phyloP scores from a whole-genome alignment of 83 land plant genomes.

The Isoetes engelmannii region DNA sequence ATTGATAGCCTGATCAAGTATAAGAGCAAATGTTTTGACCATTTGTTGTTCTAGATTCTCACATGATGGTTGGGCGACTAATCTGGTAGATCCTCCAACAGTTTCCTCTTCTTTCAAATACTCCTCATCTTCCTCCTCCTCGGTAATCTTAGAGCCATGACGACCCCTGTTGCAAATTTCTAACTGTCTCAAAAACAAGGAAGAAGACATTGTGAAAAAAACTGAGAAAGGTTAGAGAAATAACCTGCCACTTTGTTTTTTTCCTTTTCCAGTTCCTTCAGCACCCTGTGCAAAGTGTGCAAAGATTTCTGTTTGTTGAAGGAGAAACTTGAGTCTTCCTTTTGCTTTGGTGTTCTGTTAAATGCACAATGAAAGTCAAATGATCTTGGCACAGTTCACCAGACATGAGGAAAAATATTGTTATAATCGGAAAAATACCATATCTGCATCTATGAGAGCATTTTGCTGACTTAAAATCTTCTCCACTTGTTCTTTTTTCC shows the following conservation, averaged over 20 bases:
- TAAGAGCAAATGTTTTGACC: neutral
- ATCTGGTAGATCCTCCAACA: conserved; percentile 47
- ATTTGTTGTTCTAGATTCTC: conserved; percentile 10
- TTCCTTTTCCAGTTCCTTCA: conserved; percentile 20
- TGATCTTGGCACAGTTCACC: conserved; percentile 6
- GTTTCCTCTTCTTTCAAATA: conserved; percentile 87
- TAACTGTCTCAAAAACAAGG: neutral
- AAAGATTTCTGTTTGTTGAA: conserved; percentile 96
- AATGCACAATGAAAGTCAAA: neutral
- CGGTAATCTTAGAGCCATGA: conserved; percentile 81
- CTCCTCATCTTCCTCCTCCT: conserved; percentile 99
- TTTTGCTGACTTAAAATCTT: conserved; percentile 73
- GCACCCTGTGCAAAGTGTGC: conserved; percentile 92
- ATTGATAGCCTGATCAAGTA: too few relatives aligned
- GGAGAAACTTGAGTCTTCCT: conserved; percentile 78
- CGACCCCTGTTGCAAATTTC: conserved; percentile 53
- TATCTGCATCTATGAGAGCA: conserved; percentile 87
- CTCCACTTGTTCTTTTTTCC: conserved; percentile 74
- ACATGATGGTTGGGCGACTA: conserved; percentile 87
- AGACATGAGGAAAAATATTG: neutral
- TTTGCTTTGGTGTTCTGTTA: conserved; percentile 80
- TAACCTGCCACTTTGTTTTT: conserved; percentile 22
- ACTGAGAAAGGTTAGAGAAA: neutral
- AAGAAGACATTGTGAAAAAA: neutral
- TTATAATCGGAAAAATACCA: conserved; percentile 41